These are phyloP conservation scores for Pseudozyma tsukubaensis DNA, from an alignment of 1,284 basidiomycete genomes.

Conservation along the genomic window DNA sequence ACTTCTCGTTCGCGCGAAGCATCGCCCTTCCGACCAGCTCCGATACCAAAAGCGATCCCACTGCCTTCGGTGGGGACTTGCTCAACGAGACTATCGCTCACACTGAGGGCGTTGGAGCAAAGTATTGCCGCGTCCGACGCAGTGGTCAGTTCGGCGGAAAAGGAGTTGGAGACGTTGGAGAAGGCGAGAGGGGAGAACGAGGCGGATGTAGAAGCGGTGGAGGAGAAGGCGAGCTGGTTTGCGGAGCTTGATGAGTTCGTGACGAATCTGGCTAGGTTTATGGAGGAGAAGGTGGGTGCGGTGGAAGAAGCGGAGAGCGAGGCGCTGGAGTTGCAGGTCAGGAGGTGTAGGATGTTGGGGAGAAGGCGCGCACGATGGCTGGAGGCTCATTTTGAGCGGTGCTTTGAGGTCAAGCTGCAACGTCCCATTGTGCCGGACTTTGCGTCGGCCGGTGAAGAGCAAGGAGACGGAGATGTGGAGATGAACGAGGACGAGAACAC, in stretches of 20 bases:
- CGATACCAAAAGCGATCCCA: conserved; percentile 47
- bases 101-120: conserved; percentile 39
- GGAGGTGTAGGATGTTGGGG: conserved; percentile 32
- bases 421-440: conserved; percentile 32
- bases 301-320: conserved; percentile 59
- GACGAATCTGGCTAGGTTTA: conserved; percentile 53
- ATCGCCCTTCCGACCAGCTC: conserved; percentile 51
- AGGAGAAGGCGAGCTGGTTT: conserved; percentile 61
- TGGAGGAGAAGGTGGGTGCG: conserved; percentile 53
- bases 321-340: conserved; percentile 28
- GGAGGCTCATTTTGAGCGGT: conserved; percentile 39
- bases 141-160: conserved; percentile 23
- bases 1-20: conserved; percentile 27
- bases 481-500: background rate
- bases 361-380: conserved; percentile 33
- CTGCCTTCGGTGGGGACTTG: conserved; percentile 56
- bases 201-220: conserved; percentile 40
- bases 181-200: conserved; percentile 54
- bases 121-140: conserved; percentile 32
- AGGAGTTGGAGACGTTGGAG: conserved; percentile 38
- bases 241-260: conserved; percentile 60
- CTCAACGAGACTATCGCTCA: conserved; percentile 42
- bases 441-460: background rate
- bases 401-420: conserved; percentile 31
- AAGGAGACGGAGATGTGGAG: background rate